Evolutionary conservation across 2,329 filamentous ascomycete genomes (phyloP), one percentile per base, ranked within the genome.

Genomic region (Colletotrichum sansevieriae): DNA sequence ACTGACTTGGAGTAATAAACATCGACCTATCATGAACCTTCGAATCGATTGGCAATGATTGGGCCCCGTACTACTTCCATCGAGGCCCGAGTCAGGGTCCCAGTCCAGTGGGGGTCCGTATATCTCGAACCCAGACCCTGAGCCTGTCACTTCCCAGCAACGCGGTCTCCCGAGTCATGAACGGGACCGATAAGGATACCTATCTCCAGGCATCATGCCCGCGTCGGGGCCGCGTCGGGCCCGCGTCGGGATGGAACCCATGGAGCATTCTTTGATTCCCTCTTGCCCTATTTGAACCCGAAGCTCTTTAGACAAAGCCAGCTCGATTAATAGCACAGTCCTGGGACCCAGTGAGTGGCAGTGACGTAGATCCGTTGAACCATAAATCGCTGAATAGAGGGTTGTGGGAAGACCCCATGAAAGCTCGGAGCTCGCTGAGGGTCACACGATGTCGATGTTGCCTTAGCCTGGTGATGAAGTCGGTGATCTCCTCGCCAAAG

Each of bases 101-200:
- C n/a, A 4, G 47, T 46, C 22, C 59, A 25, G 18, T 18, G 18
- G 37, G 47, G 33, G 44, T 25, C 15, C 8, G 9, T 12, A 20
- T 20, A 20, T 49, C 25, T 18, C 18, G 6, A 37, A 13, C 44
- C 44, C 18, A 10, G 18, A 44, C 47, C 59, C 59, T 62, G 47
- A 25, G 22, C 37, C 39, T 44, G 47, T 15, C 46, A 33, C 35
- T 10, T 52, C 22, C 47, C 59, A 54, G 47, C 47, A 35, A 15
- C 37, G 46, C 29, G 59, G 59, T 44, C 33, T 61, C 20, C 60
- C 60, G 49, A 63, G 60, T 63, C 60, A 63, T 51, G 46, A 46
- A 37, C 13, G 7, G 12, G 12, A n/a, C 25, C 7, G 4, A 13
- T 47, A 62, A 25, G 47, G 59, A 22, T 46, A 9, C 9, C 60